A percentile compares a stretch with the other conserved stretches of the same genome.
These are phyloP conservation scores for Teratosphaeria destructans DNA, from an alignment of 2,329 filamentous ascomycete species.

Conservation along the genomic window DNA sequence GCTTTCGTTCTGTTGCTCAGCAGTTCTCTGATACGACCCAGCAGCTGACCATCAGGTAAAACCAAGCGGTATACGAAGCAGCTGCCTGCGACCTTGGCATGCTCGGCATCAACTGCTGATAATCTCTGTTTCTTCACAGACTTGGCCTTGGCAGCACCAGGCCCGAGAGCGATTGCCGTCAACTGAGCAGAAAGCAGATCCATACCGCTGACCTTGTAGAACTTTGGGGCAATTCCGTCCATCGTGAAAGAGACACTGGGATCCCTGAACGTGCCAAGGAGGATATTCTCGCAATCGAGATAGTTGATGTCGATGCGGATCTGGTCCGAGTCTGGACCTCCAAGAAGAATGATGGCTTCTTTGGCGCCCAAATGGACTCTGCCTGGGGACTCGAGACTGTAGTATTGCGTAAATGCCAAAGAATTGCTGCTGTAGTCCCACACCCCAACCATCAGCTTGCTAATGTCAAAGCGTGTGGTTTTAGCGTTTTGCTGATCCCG, in stretches of 20 bases:
- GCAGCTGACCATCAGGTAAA: constrained; percentile 18
- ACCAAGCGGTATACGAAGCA: constrained; percentile 42
- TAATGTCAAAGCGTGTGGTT: constrained; percentile 23
- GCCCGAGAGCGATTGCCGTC: neutral
- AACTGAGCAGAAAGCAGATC: constrained; percentile 8
- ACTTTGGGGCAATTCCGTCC: constrained; percentile 26
- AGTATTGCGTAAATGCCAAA: constrained; percentile 34
- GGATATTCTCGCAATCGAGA: constrained; percentile 30
- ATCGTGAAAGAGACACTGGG: constrained; percentile 31
- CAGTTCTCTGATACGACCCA: constrained; percentile 14
- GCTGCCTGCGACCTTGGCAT: constrained; percentile 32
- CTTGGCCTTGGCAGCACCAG: constrained; percentile 3
- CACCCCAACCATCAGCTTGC: constrained; percentile 31
- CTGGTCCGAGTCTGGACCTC: constrained; percentile 9
- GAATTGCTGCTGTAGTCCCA: constrained; percentile 31
- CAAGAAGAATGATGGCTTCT: constrained; percentile 18
- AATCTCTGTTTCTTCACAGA: constrained; percentile 21
- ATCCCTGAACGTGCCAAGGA: constrained; percentile 19
- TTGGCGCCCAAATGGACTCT: constrained; percentile 24
- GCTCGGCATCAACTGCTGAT: constrained; percentile 26
- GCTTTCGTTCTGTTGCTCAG: constrained; percentile 23
- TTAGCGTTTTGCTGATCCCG: constrained; percentile 1
- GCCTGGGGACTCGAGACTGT: constrained; percentile 31
- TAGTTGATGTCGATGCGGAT: constrained; percentile 34
- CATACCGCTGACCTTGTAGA: constrained; percentile 22